Base-by-base conservation (phyloP, 1,284 basidiomycete species). In the Golubevia sp. region DNA sequence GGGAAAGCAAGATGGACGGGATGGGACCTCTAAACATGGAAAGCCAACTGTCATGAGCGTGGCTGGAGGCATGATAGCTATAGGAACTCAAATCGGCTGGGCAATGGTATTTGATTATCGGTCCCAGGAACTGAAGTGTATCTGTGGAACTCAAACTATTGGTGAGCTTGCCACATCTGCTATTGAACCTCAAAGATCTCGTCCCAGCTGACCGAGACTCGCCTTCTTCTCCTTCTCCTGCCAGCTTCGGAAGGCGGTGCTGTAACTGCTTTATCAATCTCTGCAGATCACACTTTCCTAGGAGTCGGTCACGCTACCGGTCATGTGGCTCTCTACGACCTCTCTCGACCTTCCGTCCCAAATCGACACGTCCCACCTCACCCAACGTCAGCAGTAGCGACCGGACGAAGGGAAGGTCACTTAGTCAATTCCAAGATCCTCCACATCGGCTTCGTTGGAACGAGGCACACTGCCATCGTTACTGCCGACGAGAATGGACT, bases 381-480 rank as follows among this genome's bases (percentile, higher is more conserved):
- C 1, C 88, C 89, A 3, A 81, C 90, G 8, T 84, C 87, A 18
- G 88, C 88, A 1, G 88, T 96, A 7, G 85, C 88, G 4, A 89
- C 92, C 1, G 97, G 97, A 7, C 87, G 91, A 44, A 91, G 93
- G 75, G 97, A 99, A 85, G 97, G 97, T 0, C 97, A 99, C 81
- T 85, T 99, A 6, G 83, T 87, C 20, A 91, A 91, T n/a, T 91
- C 91, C 1, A 88, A 89, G n/a, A 94, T 99, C 56, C 86, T 92
- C 62, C 91, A 88, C 73, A 86, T 99, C 52, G 91, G 90, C 11
- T 99, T 99, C 77, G 89, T 99, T n/a, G 94, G 93, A 5, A 90
- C 90, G 18, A 88, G 96, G 48, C 96, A 97, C 79, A 99, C 97
- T 0, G 94, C 94, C 1, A 89, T 99, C 57, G 90, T 98, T 44